phyloP scores from a whole-genome alignment of 1,284 basidiomycete species.

The Inonotus hispidus region DNA sequence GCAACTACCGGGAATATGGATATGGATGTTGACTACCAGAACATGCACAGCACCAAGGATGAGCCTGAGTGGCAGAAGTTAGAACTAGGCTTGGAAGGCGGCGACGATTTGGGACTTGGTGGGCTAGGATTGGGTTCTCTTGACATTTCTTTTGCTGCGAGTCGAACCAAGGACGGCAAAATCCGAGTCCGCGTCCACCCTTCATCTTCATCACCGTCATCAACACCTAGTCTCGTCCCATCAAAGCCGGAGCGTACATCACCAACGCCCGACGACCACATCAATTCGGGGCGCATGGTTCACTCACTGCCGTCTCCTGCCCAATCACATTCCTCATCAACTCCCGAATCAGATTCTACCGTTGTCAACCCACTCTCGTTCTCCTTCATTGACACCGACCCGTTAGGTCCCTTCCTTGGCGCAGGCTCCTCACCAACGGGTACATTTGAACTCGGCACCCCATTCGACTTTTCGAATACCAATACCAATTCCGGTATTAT shows the following conservation, averaged over 20 bases:
- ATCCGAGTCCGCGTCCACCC: slow-evolving; percentile 68
- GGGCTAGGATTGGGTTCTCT: slow-evolving; percentile 44
- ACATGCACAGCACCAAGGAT: neutral
- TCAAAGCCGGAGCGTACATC: neutral
- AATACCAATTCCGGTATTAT: slow-evolving; percentile 25
- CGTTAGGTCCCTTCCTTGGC: slow-evolving; percentile 16
- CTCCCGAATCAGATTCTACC: neutral
- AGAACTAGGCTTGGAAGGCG: slow-evolving; percentile 43
- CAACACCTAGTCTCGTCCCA: slow-evolving; percentile 18
- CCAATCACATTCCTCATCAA: neutral
- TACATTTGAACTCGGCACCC: neutral
- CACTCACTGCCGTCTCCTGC: neutral
- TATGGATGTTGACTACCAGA: slow-evolving; percentile 38
- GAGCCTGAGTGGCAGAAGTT: slow-evolving; percentile 35
- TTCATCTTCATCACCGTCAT: slow-evolving; percentile 30
- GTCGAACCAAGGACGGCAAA: slow-evolving; percentile 57
- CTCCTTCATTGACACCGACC: slow-evolving; percentile 7
- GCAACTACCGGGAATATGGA: slow-evolving; percentile 40
- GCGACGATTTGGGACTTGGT: neutral
- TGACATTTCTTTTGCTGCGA: slow-evolving; percentile 67
- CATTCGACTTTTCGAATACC: neutral
- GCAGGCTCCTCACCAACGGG: neutral
- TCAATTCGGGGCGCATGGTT: neutral
- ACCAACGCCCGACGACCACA: neutral
- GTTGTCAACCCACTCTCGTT: neutral